Percentiles rank a stretch among this genome's conserved stretches.
Conservation (phyloP, 208 protist species). For the Blechomonas ayalai region DNA sequence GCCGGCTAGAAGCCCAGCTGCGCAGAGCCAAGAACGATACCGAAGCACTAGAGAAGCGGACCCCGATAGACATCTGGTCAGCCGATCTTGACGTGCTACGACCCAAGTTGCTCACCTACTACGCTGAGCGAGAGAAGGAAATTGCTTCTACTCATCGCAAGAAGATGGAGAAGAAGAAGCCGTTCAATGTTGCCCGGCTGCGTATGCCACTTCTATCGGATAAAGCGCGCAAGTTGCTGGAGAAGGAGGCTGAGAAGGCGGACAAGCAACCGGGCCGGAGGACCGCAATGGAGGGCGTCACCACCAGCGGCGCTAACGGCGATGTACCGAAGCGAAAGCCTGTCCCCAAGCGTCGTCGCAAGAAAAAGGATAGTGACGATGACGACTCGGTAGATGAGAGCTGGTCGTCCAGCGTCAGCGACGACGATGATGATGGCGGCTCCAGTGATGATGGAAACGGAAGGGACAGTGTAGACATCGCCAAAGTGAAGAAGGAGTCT, state of each 20-base stretch:
- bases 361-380: conserved; percentile 42
- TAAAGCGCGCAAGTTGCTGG: conserved; percentile 56
- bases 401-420: conserved; percentile 18
- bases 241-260: conserved; percentile 62
- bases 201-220: conserved; percentile 83
- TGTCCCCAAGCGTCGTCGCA: conserved; percentile 25
- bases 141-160: conserved; percentile 67
- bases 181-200: conserved; percentile 61
- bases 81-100: conserved; percentile 83
- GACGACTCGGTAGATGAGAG: conserved; percentile 21
- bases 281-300: conserved; percentile 3
- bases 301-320: conserved; percentile 2
- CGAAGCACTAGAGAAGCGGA: conserved; percentile 55
- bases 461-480: conserved; percentile 16
- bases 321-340: conserved; percentile 25
- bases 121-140: conserved; percentile 52
- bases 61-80: conserved; percentile 82
- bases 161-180: conserved; percentile 82
- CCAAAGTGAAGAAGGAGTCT: conserved; percentile 3
- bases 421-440: conserved; percentile 5
- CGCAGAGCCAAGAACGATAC: conserved; percentile 73
- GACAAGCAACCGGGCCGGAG: conserved; percentile 16
- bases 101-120: conserved; percentile 40
- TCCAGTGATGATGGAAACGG: conserved; percentile 20
- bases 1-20: conserved; percentile 85